A percentile compares a stretch with the other conserved stretches of the same genome.
Conservation (phyloP, 257 asterid species). For the Fraxinus anomala region DNA sequence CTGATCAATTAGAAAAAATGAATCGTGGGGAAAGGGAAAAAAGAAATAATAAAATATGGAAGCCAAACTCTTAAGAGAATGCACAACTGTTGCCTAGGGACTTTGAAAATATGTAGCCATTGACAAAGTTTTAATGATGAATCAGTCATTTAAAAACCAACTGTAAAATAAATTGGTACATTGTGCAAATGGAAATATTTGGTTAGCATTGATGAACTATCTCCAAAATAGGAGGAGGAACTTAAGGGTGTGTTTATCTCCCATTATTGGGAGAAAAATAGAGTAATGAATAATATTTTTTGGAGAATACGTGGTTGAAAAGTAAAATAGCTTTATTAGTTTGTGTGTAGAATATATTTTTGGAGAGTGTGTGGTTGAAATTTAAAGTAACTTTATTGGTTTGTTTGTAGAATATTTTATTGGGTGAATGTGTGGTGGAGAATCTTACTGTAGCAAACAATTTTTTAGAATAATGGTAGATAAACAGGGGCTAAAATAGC, state of each 20-base stretch:
- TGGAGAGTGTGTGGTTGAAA: too few relatives aligned
- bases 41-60: constrained; percentile 7
- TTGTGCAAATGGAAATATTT: background rate
- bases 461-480: too few relatives aligned
- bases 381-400: too few relatives aligned
- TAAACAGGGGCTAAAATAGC: background rate
- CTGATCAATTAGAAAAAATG: background rate
- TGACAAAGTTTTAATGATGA: background rate
- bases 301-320: too few relatives aligned
- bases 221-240: constrained; percentile 4
- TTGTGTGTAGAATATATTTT: too few relatives aligned
- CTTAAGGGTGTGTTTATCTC: background rate
- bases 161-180: constrained; percentile 5
- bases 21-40: background rate
- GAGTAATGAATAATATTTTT: too few relatives aligned
- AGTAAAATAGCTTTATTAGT: too few relatives aligned
- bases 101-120: constrained; percentile 11
- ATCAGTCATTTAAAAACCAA: constrained; percentile 7
- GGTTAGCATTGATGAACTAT: constrained; percentile 1
- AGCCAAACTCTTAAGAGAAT: background rate
- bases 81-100: background rate
- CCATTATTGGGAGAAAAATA: too few relatives aligned
- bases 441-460: too few relatives aligned
- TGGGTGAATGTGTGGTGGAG: too few relatives aligned
- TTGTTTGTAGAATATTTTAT: too few relatives aligned